Conservation (phyloP, 2,329 filamentous ascomycete species). For the Cladosporium sp. region DNA sequence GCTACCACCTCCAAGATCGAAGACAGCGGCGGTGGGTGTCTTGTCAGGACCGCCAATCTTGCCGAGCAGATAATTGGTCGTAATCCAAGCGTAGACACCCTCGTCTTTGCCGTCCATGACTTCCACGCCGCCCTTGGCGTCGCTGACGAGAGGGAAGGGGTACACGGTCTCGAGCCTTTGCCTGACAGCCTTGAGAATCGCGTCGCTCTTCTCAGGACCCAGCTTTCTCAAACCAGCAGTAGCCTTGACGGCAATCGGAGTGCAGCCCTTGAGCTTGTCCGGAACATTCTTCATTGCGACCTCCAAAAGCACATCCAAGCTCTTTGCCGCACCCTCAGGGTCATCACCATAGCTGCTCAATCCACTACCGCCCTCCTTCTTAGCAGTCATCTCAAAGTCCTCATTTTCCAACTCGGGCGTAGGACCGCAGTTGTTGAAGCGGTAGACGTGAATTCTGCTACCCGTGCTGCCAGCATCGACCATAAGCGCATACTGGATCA, state of each 20-base stretch:
- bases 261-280: conserved; percentile 84
- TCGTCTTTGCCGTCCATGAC: conserved; percentile 98
- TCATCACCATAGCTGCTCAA: conserved; percentile 85
- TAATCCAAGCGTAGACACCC: conserved; percentile 98
- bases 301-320: conserved; percentile 81
- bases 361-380: conserved; percentile 70
- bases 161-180: conserved; percentile 79
- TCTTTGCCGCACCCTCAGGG: conserved; percentile 81
- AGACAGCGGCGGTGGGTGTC: conserved; percentile 85
- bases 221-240: conserved; percentile 90
- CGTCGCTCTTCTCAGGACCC: conserved; percentile 72
- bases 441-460: conserved; percentile 96
- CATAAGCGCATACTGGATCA: conserved; percentile 98
- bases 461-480: conserved; percentile 97
- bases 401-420: conserved; percentile 94
- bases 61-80: conserved; percentile 94
- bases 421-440: conserved; percentile 96
- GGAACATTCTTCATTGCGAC: conserved; percentile 81
- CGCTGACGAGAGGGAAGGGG: conserved; percentile 88
- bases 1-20: conserved; percentile 93
- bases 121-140: conserved; percentile 79
- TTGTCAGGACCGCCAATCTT: conserved; percentile 94
- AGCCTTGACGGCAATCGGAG: conserved; percentile 94
- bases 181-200: conserved; percentile 82
- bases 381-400: conserved; percentile 88